Evolutionary conservation across 2,329 filamentous ascomycete species (phyloP).

Genomic region (Cercospora canescens): DNA sequence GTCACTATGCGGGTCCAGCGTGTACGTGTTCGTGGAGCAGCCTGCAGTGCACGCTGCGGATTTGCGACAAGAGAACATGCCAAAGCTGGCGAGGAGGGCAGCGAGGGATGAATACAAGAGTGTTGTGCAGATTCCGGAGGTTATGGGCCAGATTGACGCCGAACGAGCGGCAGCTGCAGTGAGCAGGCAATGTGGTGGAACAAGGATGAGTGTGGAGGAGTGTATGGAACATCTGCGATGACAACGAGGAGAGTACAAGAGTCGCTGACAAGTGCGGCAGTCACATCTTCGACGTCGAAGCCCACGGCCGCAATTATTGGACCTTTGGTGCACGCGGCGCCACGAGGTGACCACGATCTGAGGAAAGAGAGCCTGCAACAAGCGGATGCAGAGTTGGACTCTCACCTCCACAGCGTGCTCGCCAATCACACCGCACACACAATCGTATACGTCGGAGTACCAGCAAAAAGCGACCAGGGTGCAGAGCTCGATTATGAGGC

Average conservation of each 20-base stretch:
- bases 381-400: conserved; percentile 22
- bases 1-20: conserved; percentile 44
- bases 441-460: conserved; percentile 18
- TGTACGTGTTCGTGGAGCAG: conserved; percentile 77
- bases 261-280: not conserved
- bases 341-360: conserved; percentile 2
- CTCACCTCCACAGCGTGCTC: conserved; percentile 14
- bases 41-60: conserved; percentile 71
- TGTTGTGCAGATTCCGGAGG: conserved; percentile 52
- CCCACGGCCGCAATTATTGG: conserved; percentile 15
- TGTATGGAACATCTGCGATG: not conserved
- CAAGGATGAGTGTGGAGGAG: conserved; percentile 16
- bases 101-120: conserved; percentile 34
- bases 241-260: not conserved
- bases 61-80: conserved; percentile 51
- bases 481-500: conserved; percentile 60
- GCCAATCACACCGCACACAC: conserved; percentile 21
- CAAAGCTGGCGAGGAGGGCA: conserved; percentile 56
- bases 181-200: conserved; percentile 44
- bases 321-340: conserved; percentile 14
- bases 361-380: conserved; percentile 12
- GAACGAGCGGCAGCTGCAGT: conserved; percentile 45
- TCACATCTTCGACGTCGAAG: conserved; percentile 12
- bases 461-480: not conserved
- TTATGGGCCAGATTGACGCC: conserved; percentile 51